Base-by-base conservation (phyloP, 2,329 filamentous ascomycete species). In the Cladosporium sp. region DNA sequence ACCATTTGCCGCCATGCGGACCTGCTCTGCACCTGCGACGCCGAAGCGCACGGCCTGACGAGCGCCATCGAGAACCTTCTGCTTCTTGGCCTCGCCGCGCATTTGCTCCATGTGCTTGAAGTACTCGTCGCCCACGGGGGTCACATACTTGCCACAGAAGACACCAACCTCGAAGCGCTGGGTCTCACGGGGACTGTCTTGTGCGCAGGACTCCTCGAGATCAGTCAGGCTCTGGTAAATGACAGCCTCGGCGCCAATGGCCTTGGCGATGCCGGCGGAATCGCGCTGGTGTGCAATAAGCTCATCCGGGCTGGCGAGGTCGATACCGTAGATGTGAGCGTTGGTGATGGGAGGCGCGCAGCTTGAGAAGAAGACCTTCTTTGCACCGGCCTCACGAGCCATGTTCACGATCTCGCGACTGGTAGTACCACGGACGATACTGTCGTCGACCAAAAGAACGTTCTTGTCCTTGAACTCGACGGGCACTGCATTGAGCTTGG, bases 141-240 rank as follows among this genome's bases (percentile, higher is more conserved):
- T 97, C 68, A 92, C 84, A 78, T 97, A 97, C 69, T 88, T 87
- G 55, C 94, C 94, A 74, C 89, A 92, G 81, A 98, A 97, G 10
- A 97, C 93, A 64, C 94, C 93, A 2, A 96, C 88, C 76, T 98
- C 94, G 71, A 97, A 97, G 65, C 89, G 83, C 69, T 86, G 82
- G 10, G 83, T 83, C 68, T 85, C 79, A 65, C 85, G 80, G 60
- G 88, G 85, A 68, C 87, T 88, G 4, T 92, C 85, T 71, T 92
- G 88, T 1, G 88, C 85, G 74, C 93, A 97, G 0, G 93, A 88
- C 34, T 85, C 87, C 74, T 90, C 89, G n/a, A 98, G 83, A 73
- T 96, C 93, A 1, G 88, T 85, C 1, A 98, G 85, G 18, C 85
- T 87, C 74, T 93, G 90, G 76, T 89, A 93, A 67, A 93, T 89